Evolutionary conservation across 2,329 filamentous ascomycete species (phyloP).

Genomic region (Phialocephala sp.): DNA sequence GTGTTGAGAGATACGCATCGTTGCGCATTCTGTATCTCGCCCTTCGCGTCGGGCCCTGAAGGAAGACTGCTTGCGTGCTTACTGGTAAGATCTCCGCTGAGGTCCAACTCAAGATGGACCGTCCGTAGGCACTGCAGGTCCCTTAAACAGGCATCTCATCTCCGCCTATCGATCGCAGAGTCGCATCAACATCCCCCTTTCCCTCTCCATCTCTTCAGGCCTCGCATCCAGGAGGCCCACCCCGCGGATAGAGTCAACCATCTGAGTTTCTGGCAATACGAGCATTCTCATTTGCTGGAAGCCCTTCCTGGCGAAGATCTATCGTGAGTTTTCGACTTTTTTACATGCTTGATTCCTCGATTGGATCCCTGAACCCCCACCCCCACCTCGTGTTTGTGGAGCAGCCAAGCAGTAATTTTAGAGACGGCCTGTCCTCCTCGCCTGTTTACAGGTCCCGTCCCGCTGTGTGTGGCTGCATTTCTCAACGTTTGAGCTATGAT

Average conservation of each 20-base stretch:
- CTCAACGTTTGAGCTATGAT: too few relatives aligned
- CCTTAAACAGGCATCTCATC: background rate
- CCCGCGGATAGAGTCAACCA: background rate
- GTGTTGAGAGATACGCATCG: too few relatives aligned
- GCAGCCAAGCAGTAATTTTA: background rate
- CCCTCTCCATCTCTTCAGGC: too few relatives aligned
- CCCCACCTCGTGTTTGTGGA: slow-evolving; percentile 3
- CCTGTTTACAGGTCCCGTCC: too few relatives aligned
- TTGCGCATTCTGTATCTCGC: too few relatives aligned
- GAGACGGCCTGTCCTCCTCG: background rate
- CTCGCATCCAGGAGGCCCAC: background rate
- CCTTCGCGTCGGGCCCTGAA: background rate
- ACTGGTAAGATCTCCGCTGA: background rate
- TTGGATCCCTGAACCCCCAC: background rate
- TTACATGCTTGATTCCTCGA: too few relatives aligned
- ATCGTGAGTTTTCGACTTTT: too few relatives aligned
- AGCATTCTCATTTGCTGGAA: too few relatives aligned
- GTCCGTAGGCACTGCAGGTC: too few relatives aligned
- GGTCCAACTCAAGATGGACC: background rate
- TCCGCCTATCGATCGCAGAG: background rate
- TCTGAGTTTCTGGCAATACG: too few relatives aligned
- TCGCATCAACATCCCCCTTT: background rate
- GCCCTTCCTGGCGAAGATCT: too few relatives aligned
- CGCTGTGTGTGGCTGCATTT: too few relatives aligned
- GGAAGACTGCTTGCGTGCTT: background rate